A percentile compares a stretch with the other conserved stretches of the same genome.
phyloP scores from a whole-genome alignment of 1,284 basidiomycete genomes.

The Kalmanozyma brasiliensis region DNA sequence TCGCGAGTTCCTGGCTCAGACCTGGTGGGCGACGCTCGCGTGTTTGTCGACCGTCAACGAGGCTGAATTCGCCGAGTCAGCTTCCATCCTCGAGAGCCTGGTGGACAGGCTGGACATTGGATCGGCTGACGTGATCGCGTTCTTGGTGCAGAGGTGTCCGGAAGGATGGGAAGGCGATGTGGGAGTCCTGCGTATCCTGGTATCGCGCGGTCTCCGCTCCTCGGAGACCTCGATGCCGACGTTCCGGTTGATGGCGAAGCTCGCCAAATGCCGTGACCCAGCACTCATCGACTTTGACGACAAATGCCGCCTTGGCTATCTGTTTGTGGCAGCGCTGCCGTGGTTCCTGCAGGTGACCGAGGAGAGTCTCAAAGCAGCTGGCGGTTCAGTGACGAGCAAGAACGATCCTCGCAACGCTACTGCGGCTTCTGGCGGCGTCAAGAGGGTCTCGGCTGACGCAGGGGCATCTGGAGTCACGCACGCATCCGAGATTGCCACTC shows the following conservation, averaged over 20 bases:
- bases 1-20: slow-evolving; percentile 76
- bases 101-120: slow-evolving; percentile 81
- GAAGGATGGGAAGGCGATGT: slow-evolving; percentile 77
- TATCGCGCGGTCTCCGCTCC: slow-evolving; percentile 84
- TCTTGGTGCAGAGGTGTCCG: slow-evolving; percentile 78
- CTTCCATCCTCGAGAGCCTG: slow-evolving; percentile 77
- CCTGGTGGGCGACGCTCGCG: slow-evolving; percentile 87
- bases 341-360: slow-evolving; percentile 87
- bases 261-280: slow-evolving; percentile 76
- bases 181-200: slow-evolving; percentile 77
- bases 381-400: slow-evolving; percentile 27
- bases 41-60: slow-evolving; percentile 86
- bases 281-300: slow-evolving; percentile 79
- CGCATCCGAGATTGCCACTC: not conserved
- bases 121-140: slow-evolving; percentile 75
- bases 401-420: slow-evolving; percentile 28
- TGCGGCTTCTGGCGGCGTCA: slow-evolving; percentile 8
- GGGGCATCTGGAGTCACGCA: not conserved
- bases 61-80: slow-evolving; percentile 78
- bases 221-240: slow-evolving; percentile 77
- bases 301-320: slow-evolving; percentile 76
- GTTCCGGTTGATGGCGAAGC: slow-evolving; percentile 76
- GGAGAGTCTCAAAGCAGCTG: slow-evolving; percentile 40
- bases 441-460: slow-evolving; percentile 11
- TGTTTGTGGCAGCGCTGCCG: slow-evolving; percentile 85